Evolutionary conservation across 2,329 filamentous ascomycete genomes (phyloP), one percentile per base, ranked within the genome.

Genomic region (Xylariomycetidae sp.): DNA sequence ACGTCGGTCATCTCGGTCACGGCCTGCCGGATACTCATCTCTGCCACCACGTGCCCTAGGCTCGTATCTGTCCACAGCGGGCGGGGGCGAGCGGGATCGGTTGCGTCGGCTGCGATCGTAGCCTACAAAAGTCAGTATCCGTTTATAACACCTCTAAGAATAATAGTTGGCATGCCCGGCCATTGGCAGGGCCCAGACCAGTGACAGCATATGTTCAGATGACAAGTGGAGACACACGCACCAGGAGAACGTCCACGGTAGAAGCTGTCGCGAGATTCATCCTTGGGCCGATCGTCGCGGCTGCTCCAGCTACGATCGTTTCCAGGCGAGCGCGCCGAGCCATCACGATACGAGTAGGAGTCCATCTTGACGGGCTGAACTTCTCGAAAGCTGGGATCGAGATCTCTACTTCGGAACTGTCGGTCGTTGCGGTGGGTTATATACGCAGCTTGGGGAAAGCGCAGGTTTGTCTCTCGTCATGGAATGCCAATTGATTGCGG

Each of bases 31-130:
- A 49, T 82, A 80, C 34, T 87, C 83, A 43, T 88, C 83, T 47
- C 85, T 73, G 15, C 61, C 60, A n/a, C n/a, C n/a, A 17, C 82
- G 76, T 31, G 59, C 56, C 34, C 80, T 72, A 15, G 84, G 84
- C 50, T 89, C 83, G 53, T 90, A 90, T 36, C 85, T 73, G 52
- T 90, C 85, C 38, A 88, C 77, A 10, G 74, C 67, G 14, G 65
- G 64, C n/a, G n/a, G n/a, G 3, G 84, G 85, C 1, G 85, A 90
- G 34, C 85, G 78, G 19, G 82, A 87, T 43, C 82, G 69, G 32
- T 70, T 68, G 25, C 79, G 81, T 31, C 74, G 67, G 32, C 43
- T 53, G 35, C 76, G 70, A 13, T 82, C 77, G 42, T 65, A 66
- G 30, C 68, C 76, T 79, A 43, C 31, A 38, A 37, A 32, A 41